phyloP scores from a whole-genome alignment of 192 early-diverging fungal species.

The Phycomyces nitens region DNA sequence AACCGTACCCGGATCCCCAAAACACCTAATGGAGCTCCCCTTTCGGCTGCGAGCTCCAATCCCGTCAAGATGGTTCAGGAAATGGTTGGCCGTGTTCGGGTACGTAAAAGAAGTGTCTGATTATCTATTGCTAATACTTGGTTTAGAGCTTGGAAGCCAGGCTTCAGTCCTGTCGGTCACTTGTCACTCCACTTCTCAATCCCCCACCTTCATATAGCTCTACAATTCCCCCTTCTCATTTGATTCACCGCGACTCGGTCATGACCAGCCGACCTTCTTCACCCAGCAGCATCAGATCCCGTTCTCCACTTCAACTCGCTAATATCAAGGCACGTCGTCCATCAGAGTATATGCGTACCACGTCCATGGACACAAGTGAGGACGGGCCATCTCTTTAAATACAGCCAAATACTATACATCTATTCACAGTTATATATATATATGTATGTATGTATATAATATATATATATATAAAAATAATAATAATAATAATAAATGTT shows the following conservation, averaged over 20 bases:
- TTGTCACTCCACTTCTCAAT: conserved; percentile 69
- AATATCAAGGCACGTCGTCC: conserved; percentile 32
- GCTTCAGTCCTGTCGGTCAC: conserved; percentile 66
- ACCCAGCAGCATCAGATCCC: conserved; percentile 17
- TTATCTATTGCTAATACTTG: background rate
- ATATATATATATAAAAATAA: no score
- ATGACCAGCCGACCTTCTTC: conserved; percentile 15
- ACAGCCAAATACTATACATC: no score
- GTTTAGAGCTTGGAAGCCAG: conserved; percentile 64
- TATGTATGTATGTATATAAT: no score
- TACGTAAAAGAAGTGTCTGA: conserved; percentile 22
- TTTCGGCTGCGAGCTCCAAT: conserved; percentile 41
- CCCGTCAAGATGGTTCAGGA: conserved; percentile 69
- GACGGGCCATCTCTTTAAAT: background rate
- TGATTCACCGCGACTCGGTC: conserved; percentile 15
- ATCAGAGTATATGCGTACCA: conserved; percentile 28
- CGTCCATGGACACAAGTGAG: conserved; percentile 10
- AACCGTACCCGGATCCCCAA: conserved; percentile 23
- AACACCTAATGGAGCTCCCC: conserved; percentile 8
- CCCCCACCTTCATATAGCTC: conserved; percentile 46
- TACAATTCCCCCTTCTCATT: conserved; percentile 14
- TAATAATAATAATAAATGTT: no score
- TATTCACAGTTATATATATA: no score
- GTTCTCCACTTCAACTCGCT: conserved; percentile 23
- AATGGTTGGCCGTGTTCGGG: conserved; percentile 75